Conservation (phyloP, 305 asterid species). For the Striga hermonthica region DNA sequence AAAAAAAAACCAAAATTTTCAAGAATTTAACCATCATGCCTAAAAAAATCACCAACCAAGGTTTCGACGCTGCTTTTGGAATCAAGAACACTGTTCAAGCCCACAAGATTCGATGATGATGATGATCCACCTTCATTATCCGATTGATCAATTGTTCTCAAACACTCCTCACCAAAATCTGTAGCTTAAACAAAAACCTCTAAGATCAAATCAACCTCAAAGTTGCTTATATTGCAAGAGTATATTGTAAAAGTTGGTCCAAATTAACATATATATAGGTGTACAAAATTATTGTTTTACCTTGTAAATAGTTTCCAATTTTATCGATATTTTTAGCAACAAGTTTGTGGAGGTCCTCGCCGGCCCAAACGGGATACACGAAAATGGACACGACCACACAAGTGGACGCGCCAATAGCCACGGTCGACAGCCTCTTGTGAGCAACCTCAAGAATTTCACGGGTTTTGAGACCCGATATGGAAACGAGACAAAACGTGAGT, state of each 20-base stretch:
- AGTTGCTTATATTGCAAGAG: too few relatives aligned
- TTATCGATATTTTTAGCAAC: conserved; percentile 51
- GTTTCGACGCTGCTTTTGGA: conserved; percentile 53
- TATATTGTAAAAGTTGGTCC: too few relatives aligned
- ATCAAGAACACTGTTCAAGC: conserved; percentile 51
- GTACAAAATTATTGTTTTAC: conserved; percentile 19
- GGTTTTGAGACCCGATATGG: conserved; percentile 53
- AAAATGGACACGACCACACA: conserved; percentile 51
- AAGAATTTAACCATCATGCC: neutral
- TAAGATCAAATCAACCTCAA: neutral
- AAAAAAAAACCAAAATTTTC: neutral
- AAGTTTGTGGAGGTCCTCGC: conserved; percentile 66
- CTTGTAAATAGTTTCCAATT: conserved; percentile 56
- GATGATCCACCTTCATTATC: conserved; percentile 27
- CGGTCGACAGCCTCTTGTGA: conserved; percentile 50
- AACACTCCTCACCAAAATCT: conserved; percentile 53
- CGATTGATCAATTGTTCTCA: conserved; percentile 30
- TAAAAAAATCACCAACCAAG: conserved; percentile 45
- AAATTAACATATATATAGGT: neutral
- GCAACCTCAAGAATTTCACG: conserved; percentile 56
- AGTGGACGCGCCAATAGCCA: conserved; percentile 61
- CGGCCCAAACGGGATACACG: conserved; percentile 77
- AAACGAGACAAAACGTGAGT: conserved; percentile 60
- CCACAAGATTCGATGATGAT: conserved; percentile 16
- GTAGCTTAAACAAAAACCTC: neutral